These are phyloP conservation scores for Porodaedalea pini DNA, from an alignment of 1,284 basidiomycete species.

Conservation along the genomic window DNA sequence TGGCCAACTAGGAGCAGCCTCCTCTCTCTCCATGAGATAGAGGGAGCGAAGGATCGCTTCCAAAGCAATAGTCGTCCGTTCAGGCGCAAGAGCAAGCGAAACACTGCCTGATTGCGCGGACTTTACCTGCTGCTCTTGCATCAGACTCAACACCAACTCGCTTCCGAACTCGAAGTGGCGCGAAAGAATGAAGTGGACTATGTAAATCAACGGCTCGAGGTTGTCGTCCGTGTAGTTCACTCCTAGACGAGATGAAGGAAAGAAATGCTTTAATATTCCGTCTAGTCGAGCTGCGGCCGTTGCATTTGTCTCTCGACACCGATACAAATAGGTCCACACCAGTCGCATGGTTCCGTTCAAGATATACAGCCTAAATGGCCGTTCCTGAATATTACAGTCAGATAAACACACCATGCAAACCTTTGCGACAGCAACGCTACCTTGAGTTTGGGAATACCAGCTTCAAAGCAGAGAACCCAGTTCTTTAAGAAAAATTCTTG, in stretches of 20 bases:
- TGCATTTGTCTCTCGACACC: slow-evolving; percentile 83
- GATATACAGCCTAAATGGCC: slow-evolving; percentile 64
- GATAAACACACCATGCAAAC: not conserved
- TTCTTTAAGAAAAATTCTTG: slow-evolving; percentile 82
- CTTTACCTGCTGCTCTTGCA: slow-evolving; percentile 60
- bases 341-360: slow-evolving; percentile 84
- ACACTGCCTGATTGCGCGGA: slow-evolving; percentile 38
- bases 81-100: slow-evolving; percentile 53
- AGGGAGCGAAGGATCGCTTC: slow-evolving; percentile 78
- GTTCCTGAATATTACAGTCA: slow-evolving; percentile 56
- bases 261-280: slow-evolving; percentile 72
- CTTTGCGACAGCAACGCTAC: slow-evolving; percentile 36
- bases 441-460: slow-evolving; percentile 75
- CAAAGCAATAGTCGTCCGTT: slow-evolving; percentile 73
- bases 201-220: slow-evolving; percentile 73
- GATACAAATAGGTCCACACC: slow-evolving; percentile 92
- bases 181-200: slow-evolving; percentile 80
- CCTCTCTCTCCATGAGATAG: slow-evolving; percentile 69
- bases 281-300: slow-evolving; percentile 80
- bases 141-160: slow-evolving; percentile 76
- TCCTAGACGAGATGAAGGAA: slow-evolving; percentile 65
- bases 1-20: slow-evolving; percentile 72
- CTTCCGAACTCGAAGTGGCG: slow-evolving; percentile 86
- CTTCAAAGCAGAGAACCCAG: slow-evolving; percentile 74
- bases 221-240: slow-evolving; percentile 74